Conservation (phyloP, 2,329 filamentous ascomycete genomes). For the Aspergillus proliferans region DNA sequence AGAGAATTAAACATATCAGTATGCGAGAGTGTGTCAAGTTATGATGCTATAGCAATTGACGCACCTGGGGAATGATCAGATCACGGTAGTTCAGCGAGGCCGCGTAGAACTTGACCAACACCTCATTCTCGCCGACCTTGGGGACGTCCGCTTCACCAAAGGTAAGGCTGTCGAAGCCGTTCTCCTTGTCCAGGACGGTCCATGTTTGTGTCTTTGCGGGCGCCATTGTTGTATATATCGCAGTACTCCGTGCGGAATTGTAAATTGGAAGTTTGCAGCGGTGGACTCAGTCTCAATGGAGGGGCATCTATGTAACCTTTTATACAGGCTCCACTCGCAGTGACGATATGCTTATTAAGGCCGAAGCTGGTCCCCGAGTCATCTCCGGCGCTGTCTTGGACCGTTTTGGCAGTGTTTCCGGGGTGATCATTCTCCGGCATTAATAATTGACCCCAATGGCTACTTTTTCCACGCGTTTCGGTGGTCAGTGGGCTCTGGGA, state of each 20-base stretch:
- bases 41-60: slow-evolving; percentile 37
- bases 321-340: background rate
- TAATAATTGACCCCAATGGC: no score
- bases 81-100: slow-evolving; percentile 48
- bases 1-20: slow-evolving; percentile 1
- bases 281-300: background rate
- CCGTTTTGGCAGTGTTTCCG: background rate
- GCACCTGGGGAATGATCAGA: slow-evolving; percentile 40
- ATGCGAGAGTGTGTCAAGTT: slow-evolving; percentile 35
- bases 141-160: slow-evolving; percentile 51
- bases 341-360: background rate
- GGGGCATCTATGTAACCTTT: background rate
- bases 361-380: background rate
- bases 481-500: background rate
- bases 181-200: slow-evolving; percentile 44
- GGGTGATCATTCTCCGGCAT: background rate
- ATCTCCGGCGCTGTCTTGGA: background rate
- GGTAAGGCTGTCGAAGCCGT: slow-evolving; percentile 56
- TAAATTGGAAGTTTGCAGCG: no score
- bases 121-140: slow-evolving; percentile 61
- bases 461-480: background rate
- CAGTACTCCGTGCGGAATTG: background rate
- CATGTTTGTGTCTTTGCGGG: slow-evolving; percentile 50
- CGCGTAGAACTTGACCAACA: slow-evolving; percentile 60
- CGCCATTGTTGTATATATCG: slow-evolving; percentile 25